A percentile compares a stretch with the other conserved stretches of the same genome.
These are phyloP conservation scores for Suillus subaureus DNA, from an alignment of 768 basidiomycete species.

Conservation along the genomic window DNA sequence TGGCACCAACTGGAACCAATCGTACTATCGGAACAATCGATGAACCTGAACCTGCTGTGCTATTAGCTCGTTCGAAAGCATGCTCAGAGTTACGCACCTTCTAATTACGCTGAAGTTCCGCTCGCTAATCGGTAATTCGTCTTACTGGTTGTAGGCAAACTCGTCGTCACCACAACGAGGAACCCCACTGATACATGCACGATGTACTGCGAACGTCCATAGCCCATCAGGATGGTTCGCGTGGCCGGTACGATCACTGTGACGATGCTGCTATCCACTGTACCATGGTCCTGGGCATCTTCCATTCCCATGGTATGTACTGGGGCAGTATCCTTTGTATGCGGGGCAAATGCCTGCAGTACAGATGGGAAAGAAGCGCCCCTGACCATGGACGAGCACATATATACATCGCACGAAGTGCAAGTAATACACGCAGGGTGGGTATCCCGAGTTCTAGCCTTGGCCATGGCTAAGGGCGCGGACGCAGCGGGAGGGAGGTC, in stretches of 20 bases:
- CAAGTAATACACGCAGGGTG: background rate
- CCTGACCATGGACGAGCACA: conserved; percentile 37
- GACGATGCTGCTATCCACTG: conserved; percentile 26
- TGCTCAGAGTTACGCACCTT: conserved; percentile 2
- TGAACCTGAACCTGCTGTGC: background rate
- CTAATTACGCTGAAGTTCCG: background rate
- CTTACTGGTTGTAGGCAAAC: background rate
- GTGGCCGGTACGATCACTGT: conserved; percentile 20
- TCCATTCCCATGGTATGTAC: conserved; percentile 63
- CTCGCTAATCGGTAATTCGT: background rate
- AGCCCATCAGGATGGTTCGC: background rate
- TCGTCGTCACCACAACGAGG: background rate
- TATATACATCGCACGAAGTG: conserved; percentile 19
- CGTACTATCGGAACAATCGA: background rate
- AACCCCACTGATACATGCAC: background rate
- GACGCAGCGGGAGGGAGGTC: background rate
- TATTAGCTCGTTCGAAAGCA: background rate
- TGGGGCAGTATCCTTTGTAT: conserved; percentile 30
- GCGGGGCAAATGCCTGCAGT: conserved; percentile 32
- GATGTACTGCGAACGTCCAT: background rate
- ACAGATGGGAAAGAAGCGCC: conserved; percentile 40
- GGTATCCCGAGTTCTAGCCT: background rate
- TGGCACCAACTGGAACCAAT: background rate
- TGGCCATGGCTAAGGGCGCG: background rate
- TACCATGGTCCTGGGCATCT: conserved; percentile 46